phyloP scores from a whole-genome alignment of 2,329 filamentous ascomycete species.

The Trichophyton schoenleinii region DNA sequence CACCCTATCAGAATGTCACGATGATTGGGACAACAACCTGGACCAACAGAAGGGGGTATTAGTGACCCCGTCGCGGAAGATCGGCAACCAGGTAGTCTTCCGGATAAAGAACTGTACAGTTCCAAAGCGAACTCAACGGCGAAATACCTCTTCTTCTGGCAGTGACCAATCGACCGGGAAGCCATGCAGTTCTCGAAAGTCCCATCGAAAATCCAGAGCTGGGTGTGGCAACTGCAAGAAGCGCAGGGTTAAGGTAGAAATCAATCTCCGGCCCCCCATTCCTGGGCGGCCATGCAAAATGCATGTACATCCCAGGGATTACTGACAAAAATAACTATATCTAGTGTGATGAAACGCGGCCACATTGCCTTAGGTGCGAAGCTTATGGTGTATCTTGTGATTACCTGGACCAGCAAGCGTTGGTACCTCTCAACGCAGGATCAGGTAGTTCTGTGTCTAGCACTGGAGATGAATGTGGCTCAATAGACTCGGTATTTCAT shows the following conservation, averaged over 20 bases:
- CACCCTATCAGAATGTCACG: neutral
- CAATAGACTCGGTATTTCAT: neutral
- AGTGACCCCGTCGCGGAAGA: conserved; percentile 7
- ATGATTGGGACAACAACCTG: neutral
- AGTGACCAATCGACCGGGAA: conserved; percentile 7
- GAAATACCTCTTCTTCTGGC: neutral
- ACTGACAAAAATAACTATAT: neutral
- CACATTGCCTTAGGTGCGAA: conserved; percentile 22
- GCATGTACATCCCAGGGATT: neutral
- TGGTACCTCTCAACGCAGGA: neutral
- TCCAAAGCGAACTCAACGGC: conserved; percentile 1
- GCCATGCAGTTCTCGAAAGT: conserved; percentile 20
- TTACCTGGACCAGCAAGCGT: conserved; percentile 14
- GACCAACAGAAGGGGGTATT: neutral
- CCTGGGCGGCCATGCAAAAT: neutral
- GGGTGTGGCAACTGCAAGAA: conserved; percentile 26
- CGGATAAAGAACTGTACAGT: conserved; percentile 9
- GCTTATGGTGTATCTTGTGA: conserved; percentile 22
- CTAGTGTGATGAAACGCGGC: conserved; percentile 27
- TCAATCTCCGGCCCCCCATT: neutral
- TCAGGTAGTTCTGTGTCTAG: neutral
- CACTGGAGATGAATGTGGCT: neutral
- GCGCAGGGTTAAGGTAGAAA: conserved; percentile 24
- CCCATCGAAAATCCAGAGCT: conserved; percentile 25
- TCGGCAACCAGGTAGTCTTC: conserved; percentile 15